phyloP scores from a whole-genome alignment of 192 early-diverging fungal species.

The Endogone sp. region DNA sequence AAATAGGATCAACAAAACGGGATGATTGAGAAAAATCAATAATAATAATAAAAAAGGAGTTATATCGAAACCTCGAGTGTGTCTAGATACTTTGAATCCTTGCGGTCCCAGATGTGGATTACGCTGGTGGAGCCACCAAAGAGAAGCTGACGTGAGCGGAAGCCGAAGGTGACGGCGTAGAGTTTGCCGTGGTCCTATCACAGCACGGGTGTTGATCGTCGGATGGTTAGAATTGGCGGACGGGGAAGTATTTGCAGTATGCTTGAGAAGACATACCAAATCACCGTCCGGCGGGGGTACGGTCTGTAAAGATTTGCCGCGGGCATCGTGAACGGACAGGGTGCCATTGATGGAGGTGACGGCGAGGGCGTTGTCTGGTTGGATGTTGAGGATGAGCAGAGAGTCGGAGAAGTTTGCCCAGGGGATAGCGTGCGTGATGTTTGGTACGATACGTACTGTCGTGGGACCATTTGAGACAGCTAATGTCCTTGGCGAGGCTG shows the following conservation, averaged over 20 bases:
- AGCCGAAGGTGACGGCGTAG: no score
- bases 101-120: slow-evolving; percentile 17
- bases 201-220: no score
- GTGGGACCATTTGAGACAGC: background rate
- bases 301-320: background rate
- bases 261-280: no score
- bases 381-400: background rate
- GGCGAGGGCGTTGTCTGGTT: background rate
- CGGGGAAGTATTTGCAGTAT: no score
- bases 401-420: background rate
- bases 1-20: no score
- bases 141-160: slow-evolving; percentile 7
- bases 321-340: background rate
- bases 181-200: no score
- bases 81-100: slow-evolving; percentile 7
- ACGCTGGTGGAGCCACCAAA: slow-evolving; percentile 21
- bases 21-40: background rate
- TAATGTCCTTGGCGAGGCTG: background rate
- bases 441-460: background rate
- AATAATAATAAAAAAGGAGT: background rate
- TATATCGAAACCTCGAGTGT: slow-evolving; percentile 12
- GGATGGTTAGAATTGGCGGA: no score
- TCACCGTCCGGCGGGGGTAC: background rate
- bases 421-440: background rate
- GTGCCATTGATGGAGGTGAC: background rate